phyloP scores from a whole-genome alignment of 1,284 basidiomycete genomes.

The Puccinia sorghi region DNA sequence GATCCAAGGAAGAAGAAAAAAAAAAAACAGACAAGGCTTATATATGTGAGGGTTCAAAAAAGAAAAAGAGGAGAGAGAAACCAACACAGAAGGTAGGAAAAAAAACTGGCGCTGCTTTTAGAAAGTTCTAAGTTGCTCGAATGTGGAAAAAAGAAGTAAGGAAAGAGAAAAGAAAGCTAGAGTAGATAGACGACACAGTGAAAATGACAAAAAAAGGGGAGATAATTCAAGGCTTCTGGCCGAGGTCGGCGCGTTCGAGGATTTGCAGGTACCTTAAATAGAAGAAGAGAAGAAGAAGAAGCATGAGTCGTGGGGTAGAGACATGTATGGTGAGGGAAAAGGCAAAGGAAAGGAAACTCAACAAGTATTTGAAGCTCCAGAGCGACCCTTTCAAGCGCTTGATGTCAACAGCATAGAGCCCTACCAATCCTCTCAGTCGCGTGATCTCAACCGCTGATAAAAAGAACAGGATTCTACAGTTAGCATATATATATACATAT shows the following conservation, averaged over 20 bases:
- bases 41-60: no score
- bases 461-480: constrained; percentile 67
- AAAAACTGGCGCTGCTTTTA: no score
- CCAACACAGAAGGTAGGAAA: no score
- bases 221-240: constrained; percentile 19
- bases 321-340: no score
- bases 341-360: background rate
- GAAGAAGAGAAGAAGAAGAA: no score
- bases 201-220: background rate
- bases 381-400: constrained; percentile 86
- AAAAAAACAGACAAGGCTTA: no score
- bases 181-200: background rate
- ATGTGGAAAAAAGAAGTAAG: no score
- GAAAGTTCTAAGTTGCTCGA: no score
- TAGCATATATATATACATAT: no score
- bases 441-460: constrained; percentile 39
- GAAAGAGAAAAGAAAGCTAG: no score
- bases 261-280: constrained; percentile 49
- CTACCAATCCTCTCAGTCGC: constrained; percentile 28
- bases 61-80: no score
- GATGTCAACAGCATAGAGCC: constrained; percentile 69
- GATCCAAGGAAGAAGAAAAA: no score
- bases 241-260: constrained; percentile 37
- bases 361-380: constrained; percentile 76
- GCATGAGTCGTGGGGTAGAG: background rate